Evolutionary conservation across 495 filamentous ascomycete species (phyloP), one percentile per base, ranked within the genome.

Genomic region (Neurospora sp.): DNA sequence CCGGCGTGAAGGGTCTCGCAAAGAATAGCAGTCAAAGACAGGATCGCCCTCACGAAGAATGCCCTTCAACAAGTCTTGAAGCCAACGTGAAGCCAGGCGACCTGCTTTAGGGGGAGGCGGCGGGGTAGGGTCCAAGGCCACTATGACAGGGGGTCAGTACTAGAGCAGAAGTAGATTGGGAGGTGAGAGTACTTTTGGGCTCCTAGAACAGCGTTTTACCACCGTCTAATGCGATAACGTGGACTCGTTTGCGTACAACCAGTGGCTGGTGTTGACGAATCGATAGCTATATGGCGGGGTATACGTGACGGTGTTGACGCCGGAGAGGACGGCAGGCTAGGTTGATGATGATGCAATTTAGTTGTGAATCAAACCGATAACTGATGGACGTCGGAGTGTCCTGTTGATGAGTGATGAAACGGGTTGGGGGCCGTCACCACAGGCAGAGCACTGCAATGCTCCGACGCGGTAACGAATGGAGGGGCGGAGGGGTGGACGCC

Each of bases 1-100:
- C 4, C 38, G 69, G 44, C 72, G 74, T 40, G 71, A 71, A 20
- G 70, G 72, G 31, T 74, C 68, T 14, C 76, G 77, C 41, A 75
- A 46, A n/a, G 61, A 71, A 27, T 74, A 69, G 72, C 76, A 75
- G n/a, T 38, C 66, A 11, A 38, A 39, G 44, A 48, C 7, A 5
- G 20, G 31, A n/a, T 68, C 40, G n/a, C 41, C 66, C 16, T 73
- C 61, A 5, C 37, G 44, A 5, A 76, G 66, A 6, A 35, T 8
- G 3, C 79, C 80, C 14, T 41, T 68, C 44, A 77, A 70, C 69
- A 75, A 76, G 61, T 81, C 80, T 11, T 74, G 40, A 46, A 82
- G 44, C 38, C 78, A 73, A 37, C 74, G 72, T 11, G 75, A 68
- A 41, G 79, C 77, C 41, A 80, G 68, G 5, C 75, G 75, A 10